Evolutionary conservation across 352 stramenopile species (phyloP), one percentile per base, ranked within the genome.

Genomic region (Phytophthora sp.): DNA sequence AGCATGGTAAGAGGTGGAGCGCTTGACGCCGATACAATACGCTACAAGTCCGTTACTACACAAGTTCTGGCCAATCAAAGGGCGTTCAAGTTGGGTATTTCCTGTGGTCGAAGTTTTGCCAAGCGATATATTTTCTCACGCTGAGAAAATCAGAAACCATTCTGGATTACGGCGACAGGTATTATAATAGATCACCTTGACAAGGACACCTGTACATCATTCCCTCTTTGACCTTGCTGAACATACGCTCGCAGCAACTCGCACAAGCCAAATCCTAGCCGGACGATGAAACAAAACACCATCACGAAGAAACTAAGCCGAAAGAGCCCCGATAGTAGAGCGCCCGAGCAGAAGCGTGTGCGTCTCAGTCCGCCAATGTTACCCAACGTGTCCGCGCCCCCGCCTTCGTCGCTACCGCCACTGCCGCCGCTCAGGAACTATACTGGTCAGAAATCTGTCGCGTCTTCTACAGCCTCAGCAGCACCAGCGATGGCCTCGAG

Each of bases 351-450:
- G 5, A 77, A 77, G 23, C 69, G 69, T n/a, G 29, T 77, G 41
- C 64, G 69, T 4, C 53, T 67, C 26, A 69, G 58, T 24, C 68
- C 67, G n/a, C 58, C 67, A 12, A 49, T 56, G 23, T 18, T 72
- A 12, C 59, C 51, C 20, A 20, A 47, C 4, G 30, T 29, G n/a
- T 44, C 58, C 15, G 33, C 29, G 44, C 8, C 26, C 9, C 23
- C 29, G 16, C 20, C 44, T 12, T 7, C 53, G 4, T 42, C 56
- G 2, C 41, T 71, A 29, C 69, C 69, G 15, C 57, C 57, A 18
- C 44, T 71, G 24, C 69, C 55, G 11, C 52, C 65, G 6, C 66
- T 66, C 11, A 33, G 38, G 23, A 66, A 31, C 23, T 15, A 59
- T 20, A 35, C 44, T 5, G 15, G 27, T 26, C 45, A 52, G 24